Conservation (phyloP, 2,329 filamentous ascomycete species). For the Periconia sp. region DNA sequence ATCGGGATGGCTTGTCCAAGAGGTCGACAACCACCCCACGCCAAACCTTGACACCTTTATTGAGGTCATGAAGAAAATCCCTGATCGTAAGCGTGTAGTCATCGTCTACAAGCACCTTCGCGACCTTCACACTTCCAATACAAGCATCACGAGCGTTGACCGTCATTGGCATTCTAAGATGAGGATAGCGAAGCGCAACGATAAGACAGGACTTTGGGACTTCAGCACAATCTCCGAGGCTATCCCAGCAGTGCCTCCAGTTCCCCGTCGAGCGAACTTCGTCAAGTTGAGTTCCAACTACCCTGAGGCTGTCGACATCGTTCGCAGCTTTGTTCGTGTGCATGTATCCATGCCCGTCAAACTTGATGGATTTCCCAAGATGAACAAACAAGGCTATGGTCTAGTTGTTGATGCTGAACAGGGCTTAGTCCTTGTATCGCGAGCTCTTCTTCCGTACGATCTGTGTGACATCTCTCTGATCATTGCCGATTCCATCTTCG, state of each 20-base stretch:
- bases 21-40: conserved; percentile 89
- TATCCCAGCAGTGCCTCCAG: conserved; percentile 73
- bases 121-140: conserved; percentile 93
- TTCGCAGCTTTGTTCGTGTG: conserved; percentile 93
- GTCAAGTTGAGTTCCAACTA: conserved; percentile 89
- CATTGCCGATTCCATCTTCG: conserved; percentile 94
- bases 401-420: conserved; percentile 97
- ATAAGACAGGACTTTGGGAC: conserved; percentile 90
- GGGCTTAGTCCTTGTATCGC: conserved; percentile 90
- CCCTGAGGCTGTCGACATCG: conserved; percentile 88
- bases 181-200: conserved; percentile 89
- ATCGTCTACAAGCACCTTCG: conserved; percentile 95
- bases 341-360: conserved; percentile 94
- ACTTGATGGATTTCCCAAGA: conserved; percentile 95
- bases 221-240: conserved; percentile 85
- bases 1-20: conserved; percentile 92
- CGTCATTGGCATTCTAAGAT: conserved; percentile 97
- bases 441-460: conserved; percentile 94
- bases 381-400: conserved; percentile 92
- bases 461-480: conserved; percentile 96
- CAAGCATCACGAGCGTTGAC: conserved; percentile 89
- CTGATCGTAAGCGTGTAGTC: conserved; percentile 81
- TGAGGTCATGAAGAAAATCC: conserved; percentile 86
- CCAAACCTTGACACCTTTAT: conserved; percentile 88
- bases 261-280: conserved; percentile 82